Evolutionary conservation across 768 basidiomycete genomes (phyloP), one percentile per base, ranked within the genome.

Genomic region (Nidula microcarpa): DNA sequence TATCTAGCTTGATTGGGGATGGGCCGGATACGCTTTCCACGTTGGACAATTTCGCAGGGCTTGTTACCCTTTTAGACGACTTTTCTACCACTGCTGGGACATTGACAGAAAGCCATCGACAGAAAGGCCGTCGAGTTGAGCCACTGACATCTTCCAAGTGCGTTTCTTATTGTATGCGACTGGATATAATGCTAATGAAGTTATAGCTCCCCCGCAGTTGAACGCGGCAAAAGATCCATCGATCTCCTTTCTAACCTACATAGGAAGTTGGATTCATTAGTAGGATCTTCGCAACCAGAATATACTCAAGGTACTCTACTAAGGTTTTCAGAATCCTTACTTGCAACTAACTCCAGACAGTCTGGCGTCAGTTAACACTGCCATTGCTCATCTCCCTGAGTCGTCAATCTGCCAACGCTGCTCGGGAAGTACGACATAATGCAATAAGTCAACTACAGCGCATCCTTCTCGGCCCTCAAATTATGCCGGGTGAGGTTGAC

Each of bases 401-500:
- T 3, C 84, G 85, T 33, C 94, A 96, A 63, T 91, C 91, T 44
- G 81, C 86, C 34, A 95, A 91, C 62, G 84, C 87, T 16, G 81
- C 85, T 13, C 82, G 90, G n/a, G 87, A 92, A 63, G 81, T 98
- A 51, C 85, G 95, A 7, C 90, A 94, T 64, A 76, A 70, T 47
- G 86, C 94, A 7, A 84, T 95, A 53, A 76, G 78, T 37, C 85
- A 91, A 61, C 76, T 97, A 6, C 93, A 97, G 60, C 87, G 95
- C 8, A 78, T 91, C 46, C 74, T 98, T 23, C 78, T 96, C 32
- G 89, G 91, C 2, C 87, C 89, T 8, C 82, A 89, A 49, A 68
- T 92, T 48, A 65, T 79, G 7, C 74, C 85, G 18, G 79, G 84
- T 52, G 78, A 81, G 33, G 73, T 79, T 23, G 79, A 86, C 52